These are phyloP conservation scores for Aegilops umbellulata DNA, from an alignment of 176 grass and related monocot species.

Conservation along the genomic window DNA sequence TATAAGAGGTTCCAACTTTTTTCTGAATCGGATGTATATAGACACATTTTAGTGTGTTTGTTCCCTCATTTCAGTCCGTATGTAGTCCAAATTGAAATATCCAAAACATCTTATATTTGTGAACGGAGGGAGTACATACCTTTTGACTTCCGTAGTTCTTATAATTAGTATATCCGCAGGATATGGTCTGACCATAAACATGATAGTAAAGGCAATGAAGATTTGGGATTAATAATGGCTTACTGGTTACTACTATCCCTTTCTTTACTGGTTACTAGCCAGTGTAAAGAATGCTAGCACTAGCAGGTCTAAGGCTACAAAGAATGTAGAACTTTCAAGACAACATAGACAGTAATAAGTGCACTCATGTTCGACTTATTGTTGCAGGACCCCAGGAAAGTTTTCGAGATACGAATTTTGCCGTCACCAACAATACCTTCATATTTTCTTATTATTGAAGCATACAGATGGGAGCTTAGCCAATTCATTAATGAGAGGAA, in stretches of 20 bases:
- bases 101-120: no score
- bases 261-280: neutral
- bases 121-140: neutral
- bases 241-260: neutral
- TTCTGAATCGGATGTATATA: neutral
- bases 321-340: slow-evolving; percentile 3
- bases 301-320: neutral
- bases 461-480: neutral
- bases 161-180: neutral
- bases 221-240: neutral
- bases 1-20: neutral
- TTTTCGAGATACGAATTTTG: neutral
- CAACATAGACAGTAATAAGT: neutral
- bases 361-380: neutral
- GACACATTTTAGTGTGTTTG: no score
- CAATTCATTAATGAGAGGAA: neutral
- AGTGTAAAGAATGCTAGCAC: neutral
- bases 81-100: no score
- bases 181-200: slow-evolving; percentile 13
- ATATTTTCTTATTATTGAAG: neutral
- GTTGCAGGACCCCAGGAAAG: neutral
- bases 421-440: neutral
- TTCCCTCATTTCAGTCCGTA: no score
- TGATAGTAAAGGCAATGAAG: neutral
- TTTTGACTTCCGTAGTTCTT: neutral